Percentiles rank a stretch among this genome's conserved stretches.
These are phyloP conservation scores for Sclerotinia nivalis DNA, from an alignment of 2,329 filamentous ascomycete genomes.

Conservation along the genomic window DNA sequence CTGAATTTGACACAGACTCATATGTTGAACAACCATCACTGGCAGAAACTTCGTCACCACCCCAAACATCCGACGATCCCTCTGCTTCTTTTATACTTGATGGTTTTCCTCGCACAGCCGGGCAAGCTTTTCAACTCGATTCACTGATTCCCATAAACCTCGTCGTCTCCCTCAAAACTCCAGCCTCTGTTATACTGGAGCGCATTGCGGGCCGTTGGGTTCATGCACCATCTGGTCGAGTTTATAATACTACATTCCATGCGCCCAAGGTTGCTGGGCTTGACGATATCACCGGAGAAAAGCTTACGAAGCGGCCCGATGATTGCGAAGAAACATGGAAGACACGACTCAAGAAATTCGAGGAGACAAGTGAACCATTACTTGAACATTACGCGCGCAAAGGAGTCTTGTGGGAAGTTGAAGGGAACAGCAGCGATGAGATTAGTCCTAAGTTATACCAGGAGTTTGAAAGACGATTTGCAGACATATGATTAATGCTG, in stretches of 20 bases:
- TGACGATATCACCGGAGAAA: conserved; percentile 90
- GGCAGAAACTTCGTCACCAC: conserved; percentile 43
- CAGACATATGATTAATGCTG: conserved; percentile 13
- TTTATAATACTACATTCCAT: conserved; percentile 96
- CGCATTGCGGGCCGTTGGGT: conserved; percentile 93
- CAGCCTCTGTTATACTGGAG: conserved; percentile 80
- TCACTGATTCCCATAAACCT: conserved; percentile 89
- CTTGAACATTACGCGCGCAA: conserved; percentile 85
- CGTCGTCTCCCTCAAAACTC: conserved; percentile 83
- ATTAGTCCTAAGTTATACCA: conserved; percentile 86
- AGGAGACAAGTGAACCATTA: conserved; percentile 80
- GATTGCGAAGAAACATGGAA: conserved; percentile 87
- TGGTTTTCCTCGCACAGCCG: conserved; percentile 86
- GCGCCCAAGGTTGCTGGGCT: conserved; percentile 75
- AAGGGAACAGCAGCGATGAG: conserved; percentile 89
- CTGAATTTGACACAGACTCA: conserved; percentile 37
- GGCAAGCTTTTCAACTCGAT: conserved; percentile 77
- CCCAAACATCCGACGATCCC: conserved; percentile 64
- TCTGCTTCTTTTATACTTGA: conserved; percentile 91
- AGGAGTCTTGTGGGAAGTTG: conserved; percentile 82
- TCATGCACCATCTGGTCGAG: conserved; percentile 83
- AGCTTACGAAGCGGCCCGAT: conserved; percentile 77
- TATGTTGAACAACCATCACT: conserved; percentile 39
- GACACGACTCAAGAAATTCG: conserved; percentile 76
- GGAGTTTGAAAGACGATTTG: conserved; percentile 81